Conservation (phyloP, 2,329 filamentous ascomycete genomes). For the Daldinia eschscholtzii region DNA sequence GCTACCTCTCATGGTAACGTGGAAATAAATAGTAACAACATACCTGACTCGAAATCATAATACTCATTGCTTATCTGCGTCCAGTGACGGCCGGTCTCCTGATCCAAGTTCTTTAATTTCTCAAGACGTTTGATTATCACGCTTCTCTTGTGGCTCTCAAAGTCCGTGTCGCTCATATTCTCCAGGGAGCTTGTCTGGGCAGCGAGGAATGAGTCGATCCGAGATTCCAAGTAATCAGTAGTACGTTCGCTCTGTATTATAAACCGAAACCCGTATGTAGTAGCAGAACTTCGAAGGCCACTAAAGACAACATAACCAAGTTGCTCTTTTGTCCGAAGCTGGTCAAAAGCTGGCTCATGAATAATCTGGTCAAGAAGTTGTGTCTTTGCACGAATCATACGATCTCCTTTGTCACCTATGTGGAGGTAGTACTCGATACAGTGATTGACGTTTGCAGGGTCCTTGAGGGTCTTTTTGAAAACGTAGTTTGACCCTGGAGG, state of each 20-base stretch:
- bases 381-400: constrained; percentile 78
- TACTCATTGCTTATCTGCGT: constrained; percentile 85
- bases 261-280: constrained; percentile 86
- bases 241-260: constrained; percentile 93
- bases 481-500: constrained; percentile 85
- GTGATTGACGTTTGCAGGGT: constrained; percentile 90
- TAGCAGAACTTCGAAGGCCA: constrained; percentile 77
- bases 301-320: constrained; percentile 97
- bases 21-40: constrained; percentile 46
- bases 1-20: constrained; percentile 6
- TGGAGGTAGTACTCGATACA: constrained; percentile 84
- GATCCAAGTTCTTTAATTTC: constrained; percentile 90
- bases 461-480: constrained; percentile 83
- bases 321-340: constrained; percentile 95
- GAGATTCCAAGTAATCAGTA: constrained; percentile 83
- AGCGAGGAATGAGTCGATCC: constrained; percentile 87
- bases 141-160: constrained; percentile 91
- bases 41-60: constrained; percentile 90
- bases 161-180: constrained; percentile 84
- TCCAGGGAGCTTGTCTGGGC: constrained; percentile 74
- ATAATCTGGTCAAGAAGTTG: constrained; percentile 89
- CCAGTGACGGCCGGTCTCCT: constrained; percentile 88
- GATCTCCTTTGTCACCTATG: constrained; percentile 76
- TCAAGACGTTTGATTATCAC: constrained; percentile 88
- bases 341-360: constrained; percentile 93